Conservation (phyloP, 2,329 filamentous ascomycete genomes). For the Cercospora berteroae region DNA sequence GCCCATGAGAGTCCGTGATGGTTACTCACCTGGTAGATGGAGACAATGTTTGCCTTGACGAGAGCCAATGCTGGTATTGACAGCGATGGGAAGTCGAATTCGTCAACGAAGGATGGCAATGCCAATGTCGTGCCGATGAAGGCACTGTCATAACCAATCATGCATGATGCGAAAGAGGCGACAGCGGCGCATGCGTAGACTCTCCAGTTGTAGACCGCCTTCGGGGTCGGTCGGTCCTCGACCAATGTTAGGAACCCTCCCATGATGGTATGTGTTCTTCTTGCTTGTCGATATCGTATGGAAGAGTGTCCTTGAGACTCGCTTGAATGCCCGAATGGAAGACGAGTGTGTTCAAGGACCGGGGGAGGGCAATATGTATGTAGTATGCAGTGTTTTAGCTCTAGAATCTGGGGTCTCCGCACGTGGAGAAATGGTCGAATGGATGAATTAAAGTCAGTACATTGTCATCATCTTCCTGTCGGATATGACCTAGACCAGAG, state of each 20-base stretch:
- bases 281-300: conserved; percentile 1
- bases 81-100: conserved; percentile 64
- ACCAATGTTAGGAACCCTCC: conserved; percentile 38
- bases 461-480: conserved; percentile 1
- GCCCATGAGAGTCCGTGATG: background rate
- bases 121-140: conserved; percentile 77
- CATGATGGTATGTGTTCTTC: conserved; percentile 31
- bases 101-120: conserved; percentile 64
- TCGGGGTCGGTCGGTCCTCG: conserved; percentile 53
- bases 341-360: background rate
- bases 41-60: conserved; percentile 73
- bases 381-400: conserved; percentile 3
- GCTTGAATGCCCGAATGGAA: background rate
- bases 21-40: conserved; percentile 57
- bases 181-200: conserved; percentile 56
- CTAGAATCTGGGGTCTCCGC: conserved; percentile 12
- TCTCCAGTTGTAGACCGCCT: conserved; percentile 59
- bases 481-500: conserved; percentile 1
- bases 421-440: conserved; percentile 6
- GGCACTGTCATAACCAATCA: conserved; percentile 44
- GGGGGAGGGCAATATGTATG: conserved; percentile 8
- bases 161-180: conserved; percentile 58
- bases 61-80: conserved; percentile 52
- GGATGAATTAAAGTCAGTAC: conserved; percentile 20
- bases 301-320: background rate